Conservation (phyloP, 441 rosid genomes). For the Jatropha podagrica region DNA sequence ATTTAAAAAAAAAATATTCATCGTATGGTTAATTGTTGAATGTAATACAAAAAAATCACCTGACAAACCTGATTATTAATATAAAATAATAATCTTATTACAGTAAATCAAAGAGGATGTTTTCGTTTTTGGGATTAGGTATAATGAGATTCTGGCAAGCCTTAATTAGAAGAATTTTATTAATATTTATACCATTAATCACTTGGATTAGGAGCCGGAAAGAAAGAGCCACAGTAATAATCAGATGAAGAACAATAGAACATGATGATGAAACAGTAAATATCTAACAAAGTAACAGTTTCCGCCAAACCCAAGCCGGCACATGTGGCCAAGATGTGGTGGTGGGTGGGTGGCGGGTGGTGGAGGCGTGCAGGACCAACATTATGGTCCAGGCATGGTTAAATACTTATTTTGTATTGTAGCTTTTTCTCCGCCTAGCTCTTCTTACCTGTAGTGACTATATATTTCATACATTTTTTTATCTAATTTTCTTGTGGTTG, state of each 20-base stretch:
- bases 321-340: constrained; percentile 4
- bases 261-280: not conserved
- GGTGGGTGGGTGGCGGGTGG: constrained; percentile 5
- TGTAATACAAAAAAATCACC: too few relatives aligned
- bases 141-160: too few relatives aligned
- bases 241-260: not conserved
- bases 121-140: too few relatives aligned
- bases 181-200: too few relatives aligned
- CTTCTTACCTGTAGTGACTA: not conserved
- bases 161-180: too few relatives aligned
- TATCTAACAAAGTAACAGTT: not conserved
- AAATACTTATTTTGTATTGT: constrained; percentile 9
- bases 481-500: not conserved
- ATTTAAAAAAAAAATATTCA: too few relatives aligned
- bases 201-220: not conserved
- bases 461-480: not conserved
- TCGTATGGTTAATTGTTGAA: too few relatives aligned
- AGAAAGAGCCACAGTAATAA: not conserved
- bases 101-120: too few relatives aligned
- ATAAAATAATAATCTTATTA: too few relatives aligned
- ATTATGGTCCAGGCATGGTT: constrained; percentile 45
- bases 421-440: constrained; percentile 7
- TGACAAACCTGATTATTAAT: too few relatives aligned
- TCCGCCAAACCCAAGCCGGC: constrained; percentile 14
- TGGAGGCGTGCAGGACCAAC: constrained; percentile 21